Conservation (phyloP, 345 rosid species). For the Lepidium aucheri region DNA sequence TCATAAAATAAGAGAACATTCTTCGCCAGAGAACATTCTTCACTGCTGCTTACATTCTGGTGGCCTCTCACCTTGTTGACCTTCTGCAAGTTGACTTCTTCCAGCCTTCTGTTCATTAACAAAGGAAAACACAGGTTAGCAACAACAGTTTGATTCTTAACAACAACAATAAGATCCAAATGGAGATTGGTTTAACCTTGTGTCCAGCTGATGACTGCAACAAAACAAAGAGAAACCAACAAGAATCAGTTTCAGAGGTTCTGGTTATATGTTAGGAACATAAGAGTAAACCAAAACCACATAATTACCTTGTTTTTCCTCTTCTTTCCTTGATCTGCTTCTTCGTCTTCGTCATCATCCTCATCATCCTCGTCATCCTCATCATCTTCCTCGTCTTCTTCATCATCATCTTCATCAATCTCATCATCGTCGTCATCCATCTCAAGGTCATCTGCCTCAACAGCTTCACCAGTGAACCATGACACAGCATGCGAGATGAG, state of each 20-base stretch:
- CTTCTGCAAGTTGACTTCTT: constrained; percentile 38
- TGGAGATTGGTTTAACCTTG: constrained; percentile 37
- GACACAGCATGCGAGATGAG: constrained; percentile 93
- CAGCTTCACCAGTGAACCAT: constrained; percentile 98
- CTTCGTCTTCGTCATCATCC: constrained; percentile 49
- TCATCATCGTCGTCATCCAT: constrained; percentile 45
- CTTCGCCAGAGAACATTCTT: too few relatives aligned
- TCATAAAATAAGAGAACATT: too few relatives aligned
- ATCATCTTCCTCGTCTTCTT: constrained; percentile 33
- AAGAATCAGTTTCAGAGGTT: background rate
- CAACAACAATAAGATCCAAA: background rate
- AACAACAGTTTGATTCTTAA: background rate
- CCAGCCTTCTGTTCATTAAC: constrained; percentile 43
- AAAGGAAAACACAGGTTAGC: background rate
- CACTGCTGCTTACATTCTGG: constrained; percentile 98
- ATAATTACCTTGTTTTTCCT: constrained; percentile 44
- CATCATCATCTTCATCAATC: constrained; percentile 33
- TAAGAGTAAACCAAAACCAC: background rate
- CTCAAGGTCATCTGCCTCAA: constrained; percentile 57
- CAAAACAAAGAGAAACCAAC: constrained; percentile 11
- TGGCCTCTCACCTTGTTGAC: constrained; percentile 74
- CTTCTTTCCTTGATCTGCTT: constrained; percentile 37
- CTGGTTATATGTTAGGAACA: background rate
- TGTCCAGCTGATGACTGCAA: constrained; percentile 48
- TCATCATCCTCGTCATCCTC: constrained; percentile 52